These are phyloP conservation scores for Aspergillus transmontanensis DNA, from an alignment of 2,329 filamentous ascomycete species.

Conservation along the genomic window DNA sequence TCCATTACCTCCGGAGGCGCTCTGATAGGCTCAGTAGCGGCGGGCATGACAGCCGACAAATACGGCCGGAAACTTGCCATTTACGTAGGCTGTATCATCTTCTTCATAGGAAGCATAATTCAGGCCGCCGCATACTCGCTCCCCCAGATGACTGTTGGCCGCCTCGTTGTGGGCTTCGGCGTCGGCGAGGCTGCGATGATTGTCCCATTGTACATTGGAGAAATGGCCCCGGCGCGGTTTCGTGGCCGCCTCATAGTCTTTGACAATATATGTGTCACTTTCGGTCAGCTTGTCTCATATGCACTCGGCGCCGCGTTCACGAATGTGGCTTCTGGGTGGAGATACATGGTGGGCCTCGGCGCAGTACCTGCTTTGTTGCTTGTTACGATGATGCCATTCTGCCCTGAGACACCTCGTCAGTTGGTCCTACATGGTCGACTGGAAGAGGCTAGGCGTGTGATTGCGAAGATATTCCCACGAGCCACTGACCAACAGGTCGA, in stretches of 20 bases:
- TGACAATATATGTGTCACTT: constrained; percentile 52
- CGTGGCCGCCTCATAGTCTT: constrained; percentile 44
- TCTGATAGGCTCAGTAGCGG: constrained; percentile 47
- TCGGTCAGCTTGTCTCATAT: constrained; percentile 47
- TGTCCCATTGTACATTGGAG: constrained; percentile 51
- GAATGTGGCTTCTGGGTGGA: constrained; percentile 48
- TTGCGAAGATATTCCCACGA: constrained; percentile 30
- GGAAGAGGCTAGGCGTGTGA: constrained; percentile 42
- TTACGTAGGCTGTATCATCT: constrained; percentile 45
- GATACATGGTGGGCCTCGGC: constrained; percentile 54
- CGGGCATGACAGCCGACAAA: constrained; percentile 41
- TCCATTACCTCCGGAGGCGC: constrained; percentile 55
- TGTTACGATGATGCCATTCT: constrained; percentile 46
- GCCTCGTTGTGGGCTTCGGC: constrained; percentile 53
- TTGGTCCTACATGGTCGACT: constrained; percentile 46
- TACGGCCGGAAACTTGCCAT: constrained; percentile 46
- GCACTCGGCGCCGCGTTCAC: constrained; percentile 47
- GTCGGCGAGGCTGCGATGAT: constrained; percentile 55
- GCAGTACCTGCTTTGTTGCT: constrained; percentile 52
- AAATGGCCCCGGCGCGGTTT: constrained; percentile 53
- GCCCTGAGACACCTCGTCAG: constrained; percentile 54
- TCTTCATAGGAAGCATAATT: constrained; percentile 42
- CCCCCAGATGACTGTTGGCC: constrained; percentile 48
- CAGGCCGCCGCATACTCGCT: constrained; percentile 42
- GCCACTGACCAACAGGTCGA: constrained; percentile 45